phyloP scores from a whole-genome alignment of 768 basidiomycete species.

The Cubamyces lactineus region DNA sequence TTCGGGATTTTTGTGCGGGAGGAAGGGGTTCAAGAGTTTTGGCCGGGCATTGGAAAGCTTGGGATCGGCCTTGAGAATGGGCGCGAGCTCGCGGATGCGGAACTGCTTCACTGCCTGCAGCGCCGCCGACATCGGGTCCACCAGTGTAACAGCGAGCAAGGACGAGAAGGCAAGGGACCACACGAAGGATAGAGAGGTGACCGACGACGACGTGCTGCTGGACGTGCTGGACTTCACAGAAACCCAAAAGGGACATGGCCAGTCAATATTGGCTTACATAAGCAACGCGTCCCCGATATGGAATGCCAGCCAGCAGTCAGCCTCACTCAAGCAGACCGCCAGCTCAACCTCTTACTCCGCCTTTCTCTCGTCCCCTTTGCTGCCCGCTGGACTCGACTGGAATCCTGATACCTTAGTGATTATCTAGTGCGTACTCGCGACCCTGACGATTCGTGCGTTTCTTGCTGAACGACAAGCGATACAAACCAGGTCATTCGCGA shows the following conservation, averaged over 20 bases:
- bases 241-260: conserved; percentile 1
- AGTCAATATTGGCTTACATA: conserved; percentile 5
- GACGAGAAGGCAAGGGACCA: not conserved
- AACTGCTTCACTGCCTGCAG: conserved; percentile 47
- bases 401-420: not conserved
- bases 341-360: conserved; percentile 14
- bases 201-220: not conserved
- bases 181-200: not conserved
- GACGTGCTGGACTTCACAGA: conserved; percentile 1
- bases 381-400: conserved; percentile 12
- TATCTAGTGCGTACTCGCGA: conserved; percentile 6
- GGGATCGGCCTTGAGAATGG: conserved; percentile 32
- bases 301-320: conserved; percentile 23
- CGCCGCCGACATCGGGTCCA: conserved; percentile 25
- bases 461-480: not conserved
- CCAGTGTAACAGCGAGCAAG: not conserved
- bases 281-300: conserved; percentile 23
- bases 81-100: conserved; percentile 49
- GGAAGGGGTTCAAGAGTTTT: conserved; percentile 62
- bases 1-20: conserved; percentile 60
- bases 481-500: conserved; percentile 27
- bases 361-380: conserved; percentile 10
- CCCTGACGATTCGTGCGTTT: not conserved
- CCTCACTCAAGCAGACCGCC: conserved; percentile 20
- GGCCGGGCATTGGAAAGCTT: conserved; percentile 20